phyloP scores from a whole-genome alignment of 2,329 filamentous ascomycete species.

The Pezizomycotina sp. region DNA sequence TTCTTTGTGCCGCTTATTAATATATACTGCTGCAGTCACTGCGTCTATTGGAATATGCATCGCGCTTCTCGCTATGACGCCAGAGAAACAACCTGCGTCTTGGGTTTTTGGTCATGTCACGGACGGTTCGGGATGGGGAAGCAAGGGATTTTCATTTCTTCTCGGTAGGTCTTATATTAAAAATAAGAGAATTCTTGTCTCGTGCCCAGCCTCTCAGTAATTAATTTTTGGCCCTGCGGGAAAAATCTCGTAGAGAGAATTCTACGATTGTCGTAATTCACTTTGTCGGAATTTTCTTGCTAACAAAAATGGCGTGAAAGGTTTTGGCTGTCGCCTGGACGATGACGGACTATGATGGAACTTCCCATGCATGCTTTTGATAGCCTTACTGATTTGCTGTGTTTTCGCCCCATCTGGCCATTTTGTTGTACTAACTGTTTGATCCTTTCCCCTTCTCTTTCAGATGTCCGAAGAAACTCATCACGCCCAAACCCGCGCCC shows the following conservation, averaged over 20 bases:
- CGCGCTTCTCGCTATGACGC: conserved; percentile 41
- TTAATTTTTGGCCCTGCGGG: too few species aligned
- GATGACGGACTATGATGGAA: conserved; percentile 55
- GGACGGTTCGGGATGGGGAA: conserved; percentile 47
- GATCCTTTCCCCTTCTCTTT: conserved; percentile 21
- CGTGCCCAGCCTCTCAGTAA: too few species aligned
- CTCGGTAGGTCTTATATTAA: too few species aligned
- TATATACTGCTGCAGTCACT: conserved; percentile 30
- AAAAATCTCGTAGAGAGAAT: not conserved
- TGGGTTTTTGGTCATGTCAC: conserved; percentile 44
- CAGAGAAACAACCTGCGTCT: conserved; percentile 40
- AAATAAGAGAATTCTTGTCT: too few species aligned
- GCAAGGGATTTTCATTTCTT: conserved; percentile 44
- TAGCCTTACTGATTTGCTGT: not conserved
- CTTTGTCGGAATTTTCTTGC: too few species aligned
- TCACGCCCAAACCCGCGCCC: conserved; percentile 44
- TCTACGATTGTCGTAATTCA: not conserved
- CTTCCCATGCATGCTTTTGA: conserved; percentile 36
- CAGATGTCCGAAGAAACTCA: conserved; percentile 52
- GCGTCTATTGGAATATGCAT: conserved; percentile 46
- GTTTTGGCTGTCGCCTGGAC: conserved; percentile 43
- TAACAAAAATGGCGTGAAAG: too few species aligned
- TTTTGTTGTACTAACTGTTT: conserved; percentile 20
- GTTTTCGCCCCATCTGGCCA: not conserved
- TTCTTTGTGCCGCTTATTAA: not conserved